Base-by-base conservation (phyloP, 2,329 filamentous ascomycete genomes). In the Juglanconis oblonga region DNA sequence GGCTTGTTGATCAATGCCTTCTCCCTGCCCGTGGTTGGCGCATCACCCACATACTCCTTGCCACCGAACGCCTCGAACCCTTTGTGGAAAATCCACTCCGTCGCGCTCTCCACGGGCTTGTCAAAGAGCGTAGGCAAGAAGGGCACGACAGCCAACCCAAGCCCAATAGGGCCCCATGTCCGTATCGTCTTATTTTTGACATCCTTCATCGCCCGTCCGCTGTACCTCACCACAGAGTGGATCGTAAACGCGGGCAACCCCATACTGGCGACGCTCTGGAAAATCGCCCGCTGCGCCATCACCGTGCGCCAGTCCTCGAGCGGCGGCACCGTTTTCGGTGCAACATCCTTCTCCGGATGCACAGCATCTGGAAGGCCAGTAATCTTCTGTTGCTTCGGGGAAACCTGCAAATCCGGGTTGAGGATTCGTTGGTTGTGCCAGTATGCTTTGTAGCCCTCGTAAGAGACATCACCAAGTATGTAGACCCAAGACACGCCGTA, bases 381-480 rank as follows among this genome's bases (percentile, higher is more conserved):
- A 4, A 77, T 66, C 65, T 80, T 80, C 67, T 81, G 76, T 67
- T 82, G 77, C 13, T 73, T 75, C 7, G 76, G 72, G 3, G 79
- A 79, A 31, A 86, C 75, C 62, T 85, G 79, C 11, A 87, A 72
- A 9, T 87, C 80, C 0, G 92, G 91, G 67, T 93, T 84, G 29
- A 92, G 75, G 1, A 86, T 81, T 44, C 84, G 83, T 74, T 95
- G 90, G 72, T 99, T 98, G 59, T 90, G 86, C 73, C 90, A 84
- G 73, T 97, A 98, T 7, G 94, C 89, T 72, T 97, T 97, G 80
- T 97, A 98, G 5, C 95, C 94, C 74, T 99, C 95, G 71, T 97
- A 88, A 38, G 84, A 82, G 52, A 98, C 94, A 70, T 99, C 95
- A 52, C 95, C 94, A 13, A 92, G 75, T 29, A 99, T 84, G 70